Percentiles rank a stretch among this genome's conserved stretches.
phyloP scores from a whole-genome alignment of 208 protist genomes.

The Trichomonas tenax region DNA sequence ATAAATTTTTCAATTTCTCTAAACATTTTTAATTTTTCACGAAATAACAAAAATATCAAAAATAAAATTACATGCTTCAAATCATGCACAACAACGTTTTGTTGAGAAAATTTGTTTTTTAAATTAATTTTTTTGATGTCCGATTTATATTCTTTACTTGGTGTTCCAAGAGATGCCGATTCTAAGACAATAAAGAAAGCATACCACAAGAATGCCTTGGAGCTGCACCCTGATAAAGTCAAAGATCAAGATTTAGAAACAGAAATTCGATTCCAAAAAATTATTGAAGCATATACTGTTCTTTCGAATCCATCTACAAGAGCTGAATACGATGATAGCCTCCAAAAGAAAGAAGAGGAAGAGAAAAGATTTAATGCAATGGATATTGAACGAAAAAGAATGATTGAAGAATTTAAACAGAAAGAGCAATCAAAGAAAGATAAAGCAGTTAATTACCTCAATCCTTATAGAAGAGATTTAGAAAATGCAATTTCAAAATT shows the following conservation, averaged over 20 bases:
- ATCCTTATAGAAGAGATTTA: background rate
- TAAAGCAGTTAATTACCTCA: background rate
- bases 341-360: background rate
- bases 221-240: conserved; percentile 46
- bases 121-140: background rate
- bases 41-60: no score
- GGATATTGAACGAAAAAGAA: background rate
- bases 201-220: conserved; percentile 43
- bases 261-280: background rate
- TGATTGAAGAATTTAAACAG: background rate
- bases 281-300: background rate
- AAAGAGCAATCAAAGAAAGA: background rate
- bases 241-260: background rate
- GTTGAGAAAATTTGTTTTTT: no score
- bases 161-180: conserved; percentile 28
- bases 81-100: no score
- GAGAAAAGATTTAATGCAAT: background rate
- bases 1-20: no score
- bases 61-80: no score
- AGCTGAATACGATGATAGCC: background rate
- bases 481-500: background rate
- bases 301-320: background rate
- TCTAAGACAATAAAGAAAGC: conserved; percentile 42
- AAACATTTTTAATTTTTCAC: no score
- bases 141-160: conserved; percentile 32